phyloP scores from a whole-genome alignment of 495 filamentous ascomycete species.

The Lasiosphaeria miniovina region DNA sequence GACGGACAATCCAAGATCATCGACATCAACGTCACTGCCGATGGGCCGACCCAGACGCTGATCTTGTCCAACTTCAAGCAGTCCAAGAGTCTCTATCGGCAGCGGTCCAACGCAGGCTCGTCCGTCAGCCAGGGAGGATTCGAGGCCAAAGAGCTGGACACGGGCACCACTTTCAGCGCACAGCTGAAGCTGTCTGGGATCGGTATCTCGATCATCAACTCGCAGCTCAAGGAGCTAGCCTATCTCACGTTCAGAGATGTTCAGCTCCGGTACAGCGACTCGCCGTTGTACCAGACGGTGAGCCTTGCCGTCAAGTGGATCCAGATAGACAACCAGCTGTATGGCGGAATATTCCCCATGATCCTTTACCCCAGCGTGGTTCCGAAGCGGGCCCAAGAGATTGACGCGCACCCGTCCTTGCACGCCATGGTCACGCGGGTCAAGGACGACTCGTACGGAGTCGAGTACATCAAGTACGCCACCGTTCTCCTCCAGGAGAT shows the following conservation, averaged over 20 bases:
- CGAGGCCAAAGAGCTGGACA: constrained; percentile 88
- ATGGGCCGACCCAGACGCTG: constrained; percentile 91
- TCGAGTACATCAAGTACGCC: constrained; percentile 97
- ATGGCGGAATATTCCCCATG: constrained; percentile 97
- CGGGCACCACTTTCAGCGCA: constrained; percentile 80
- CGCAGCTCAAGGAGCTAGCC: constrained; percentile 84
- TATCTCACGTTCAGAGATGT: constrained; percentile 94
- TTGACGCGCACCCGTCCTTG: constrained; percentile 92
- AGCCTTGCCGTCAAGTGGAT: constrained; percentile 94
- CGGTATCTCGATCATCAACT: constrained; percentile 90
- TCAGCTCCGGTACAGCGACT: constrained; percentile 86
- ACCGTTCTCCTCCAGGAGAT: constrained; percentile 93
- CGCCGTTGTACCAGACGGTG: constrained; percentile 85
- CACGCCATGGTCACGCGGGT: constrained; percentile 88
- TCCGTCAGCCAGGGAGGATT: constrained; percentile 64
- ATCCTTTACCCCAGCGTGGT: constrained; percentile 98
- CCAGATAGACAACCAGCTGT: constrained; percentile 98
- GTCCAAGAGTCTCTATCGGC: constrained; percentile 92
- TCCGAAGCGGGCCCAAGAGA: constrained; percentile 94
- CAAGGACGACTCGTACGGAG: constrained; percentile 97
- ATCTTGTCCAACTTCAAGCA: constrained; percentile 91
- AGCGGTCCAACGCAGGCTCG: constrained; percentile 60
- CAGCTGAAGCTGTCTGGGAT: constrained; percentile 85
- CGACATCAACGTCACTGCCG: constrained; percentile 91
- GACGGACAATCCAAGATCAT: constrained; percentile 73